Percentiles rank a stretch among this genome's conserved stretches.
These are phyloP conservation scores for Trichocladium antarcticum DNA, from an alignment of 495 filamentous ascomycete species.

Conservation along the genomic window DNA sequence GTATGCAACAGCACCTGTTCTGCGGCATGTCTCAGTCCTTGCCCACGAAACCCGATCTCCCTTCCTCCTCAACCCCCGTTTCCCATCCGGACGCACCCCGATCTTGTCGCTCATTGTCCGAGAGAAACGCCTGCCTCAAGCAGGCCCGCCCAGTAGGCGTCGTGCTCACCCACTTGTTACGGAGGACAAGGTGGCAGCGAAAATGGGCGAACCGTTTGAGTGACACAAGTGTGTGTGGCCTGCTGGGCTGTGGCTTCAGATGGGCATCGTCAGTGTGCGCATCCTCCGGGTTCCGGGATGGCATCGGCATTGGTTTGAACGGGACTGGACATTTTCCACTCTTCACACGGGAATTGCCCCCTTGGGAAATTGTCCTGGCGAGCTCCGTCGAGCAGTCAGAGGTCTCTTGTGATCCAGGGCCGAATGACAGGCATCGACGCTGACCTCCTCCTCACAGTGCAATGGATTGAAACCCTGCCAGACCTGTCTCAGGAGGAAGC, in stretches of 20 bases:
- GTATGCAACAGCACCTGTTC: background rate
- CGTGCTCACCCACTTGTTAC: slow-evolving; percentile 16
- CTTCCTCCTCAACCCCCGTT: background rate
- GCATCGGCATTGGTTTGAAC: background rate
- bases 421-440: slow-evolving; percentile 4
- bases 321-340: background rate
- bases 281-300: background rate
- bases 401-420: background rate
- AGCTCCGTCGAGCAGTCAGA: background rate
- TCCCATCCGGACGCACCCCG: slow-evolving; percentile 2
- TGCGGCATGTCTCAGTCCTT: slow-evolving; percentile 8
- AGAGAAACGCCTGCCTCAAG: slow-evolving; percentile 8
- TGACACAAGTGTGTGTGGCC: slow-evolving; percentile 18
- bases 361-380: background rate
- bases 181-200: slow-evolving; percentile 15
- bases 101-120: background rate
- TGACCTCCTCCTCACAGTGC: slow-evolving; percentile 38
- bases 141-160: slow-evolving; percentile 5
- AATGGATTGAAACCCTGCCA: slow-evolving; percentile 61
- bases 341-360: too few species aligned
- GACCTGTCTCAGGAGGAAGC: slow-evolving; percentile 50
- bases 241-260: background rate
- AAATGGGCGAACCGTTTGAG: slow-evolving; percentile 1
- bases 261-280: background rate
- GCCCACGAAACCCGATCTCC: background rate